Percentiles rank a stretch among this genome's conserved stretches.
Conservation (phyloP, 768 basidiomycete species). For the Artomyces pyxidatus region DNA sequence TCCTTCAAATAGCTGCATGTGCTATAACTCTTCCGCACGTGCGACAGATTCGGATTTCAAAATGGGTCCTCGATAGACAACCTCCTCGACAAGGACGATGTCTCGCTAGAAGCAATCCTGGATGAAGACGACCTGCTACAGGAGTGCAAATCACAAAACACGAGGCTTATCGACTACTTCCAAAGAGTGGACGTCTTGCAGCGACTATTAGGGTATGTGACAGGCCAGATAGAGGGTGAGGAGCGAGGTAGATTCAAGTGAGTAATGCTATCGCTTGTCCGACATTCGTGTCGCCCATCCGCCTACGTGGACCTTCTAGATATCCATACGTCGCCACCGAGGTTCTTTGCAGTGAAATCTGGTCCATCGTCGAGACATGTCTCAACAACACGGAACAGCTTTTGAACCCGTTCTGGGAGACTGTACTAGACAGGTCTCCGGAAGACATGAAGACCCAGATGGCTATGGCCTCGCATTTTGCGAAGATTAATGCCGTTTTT, state of each 20-base stretch:
- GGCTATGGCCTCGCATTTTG: constrained; percentile 86
- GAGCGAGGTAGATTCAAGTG: constrained; percentile 78
- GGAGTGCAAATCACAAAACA: constrained; percentile 94
- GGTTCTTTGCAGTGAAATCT: constrained; percentile 92
- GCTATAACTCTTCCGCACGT: background rate
- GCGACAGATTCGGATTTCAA: constrained; percentile 77
- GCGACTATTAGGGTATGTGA: constrained; percentile 76
- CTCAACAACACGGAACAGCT: constrained; percentile 63
- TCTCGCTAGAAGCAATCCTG: constrained; percentile 82
- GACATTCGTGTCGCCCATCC: too few relatives aligned
- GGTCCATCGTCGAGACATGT: constrained; percentile 89
- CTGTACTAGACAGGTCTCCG: constrained; percentile 66
- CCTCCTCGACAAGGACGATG: constrained; percentile 84
- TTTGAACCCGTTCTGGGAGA: constrained; percentile 88
- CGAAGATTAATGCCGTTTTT: constrained; percentile 88
- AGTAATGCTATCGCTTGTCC: constrained; percentile 24
- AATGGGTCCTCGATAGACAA: constrained; percentile 86
- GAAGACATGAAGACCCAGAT: constrained; percentile 85
- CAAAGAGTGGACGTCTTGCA: constrained; percentile 75
- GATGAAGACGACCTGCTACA: constrained; percentile 91
- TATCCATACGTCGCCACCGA: constrained; percentile 92
- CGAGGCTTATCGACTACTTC: constrained; percentile 81
- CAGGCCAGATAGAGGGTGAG: constrained; percentile 77
- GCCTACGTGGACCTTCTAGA: too few relatives aligned
- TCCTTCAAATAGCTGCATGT: background rate